Evolutionary conservation across 2,329 filamentous ascomycete genomes (phyloP).

Genomic region (Scleromitrula shiraiana): DNA sequence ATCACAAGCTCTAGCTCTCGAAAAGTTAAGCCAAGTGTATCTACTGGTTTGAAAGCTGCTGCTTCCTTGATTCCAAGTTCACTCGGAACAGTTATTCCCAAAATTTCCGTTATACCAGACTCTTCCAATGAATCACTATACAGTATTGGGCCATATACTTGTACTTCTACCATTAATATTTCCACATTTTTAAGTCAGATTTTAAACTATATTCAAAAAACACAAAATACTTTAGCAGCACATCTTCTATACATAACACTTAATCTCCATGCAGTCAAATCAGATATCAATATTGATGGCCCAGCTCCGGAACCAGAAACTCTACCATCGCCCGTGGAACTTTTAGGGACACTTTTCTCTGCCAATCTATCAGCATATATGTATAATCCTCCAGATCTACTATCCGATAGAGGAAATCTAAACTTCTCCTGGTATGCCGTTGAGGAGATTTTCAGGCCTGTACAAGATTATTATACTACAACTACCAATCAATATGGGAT

Average conservation of each 20-base stretch:
- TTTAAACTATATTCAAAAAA: constrained; percentile 43
- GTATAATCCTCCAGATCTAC: constrained; percentile 45
- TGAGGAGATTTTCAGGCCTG: constrained; percentile 35
- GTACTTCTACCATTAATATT: constrained; percentile 44
- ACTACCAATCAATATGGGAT: constrained; percentile 23
- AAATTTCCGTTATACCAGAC: constrained; percentile 11
- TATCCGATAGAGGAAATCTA: constrained; percentile 44
- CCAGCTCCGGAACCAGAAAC: constrained; percentile 32
- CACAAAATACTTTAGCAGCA: constrained; percentile 46
- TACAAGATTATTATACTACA: constrained; percentile 43
- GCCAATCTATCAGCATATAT: constrained; percentile 40
- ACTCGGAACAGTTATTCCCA: constrained; percentile 18
- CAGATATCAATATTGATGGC: constrained; percentile 35
- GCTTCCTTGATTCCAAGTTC: constrained; percentile 9
- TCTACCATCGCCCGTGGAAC: constrained; percentile 37
- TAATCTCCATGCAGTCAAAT: constrained; percentile 50
- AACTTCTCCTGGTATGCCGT: constrained; percentile 50
- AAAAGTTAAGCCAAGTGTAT: neutral
- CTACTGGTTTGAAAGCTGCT: neutral
- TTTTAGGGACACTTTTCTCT: constrained; percentile 41
- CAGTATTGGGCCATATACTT: constrained; percentile 46
- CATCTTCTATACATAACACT: constrained; percentile 45
- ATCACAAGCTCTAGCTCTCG: neutral
- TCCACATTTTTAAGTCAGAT: constrained; percentile 42
- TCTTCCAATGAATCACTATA: constrained; percentile 29